Base-by-base conservation (phyloP, 192 early-diverging fungal species). In the Coemansia asiatica region DNA sequence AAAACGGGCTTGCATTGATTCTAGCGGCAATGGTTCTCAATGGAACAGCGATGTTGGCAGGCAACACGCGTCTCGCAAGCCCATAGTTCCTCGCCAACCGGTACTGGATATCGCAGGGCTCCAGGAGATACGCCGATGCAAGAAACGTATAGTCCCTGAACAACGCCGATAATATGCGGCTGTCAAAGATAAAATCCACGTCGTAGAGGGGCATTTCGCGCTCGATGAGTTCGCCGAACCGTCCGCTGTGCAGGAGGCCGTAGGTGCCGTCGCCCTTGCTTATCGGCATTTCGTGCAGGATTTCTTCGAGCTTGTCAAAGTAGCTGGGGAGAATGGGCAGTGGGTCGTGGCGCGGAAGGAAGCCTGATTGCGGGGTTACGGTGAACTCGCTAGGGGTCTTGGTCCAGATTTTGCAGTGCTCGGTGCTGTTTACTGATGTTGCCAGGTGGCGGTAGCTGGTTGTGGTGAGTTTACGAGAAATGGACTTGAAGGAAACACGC, bases 71-170 rank as follows among this genome's bases (percentile, higher is more conserved):
- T 10, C 94, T 80, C 9, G 89, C 94, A 29, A 94, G 79, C 3
- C 94, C 93, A 74, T 94, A 94, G 23, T 90, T 86, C 5, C 87
- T 84, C 0, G 78, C 85, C 61, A 87, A 72, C 46, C 90, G 79
- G 75, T 84, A 89, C 73, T 88, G 75, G 40, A 94, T 83, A 72
- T 96, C 93, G 65, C 92, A 94, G 27, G 94, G 94, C 72, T 95
- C 94, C 26, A 95, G 79, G 16, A 95, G 77, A 67, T 95, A 95
- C 15, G 94, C 90, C 1, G 91, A 93, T 5, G 92, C 91, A 26
- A 90, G 81, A 63, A 94, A 92, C 12, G 92, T 91, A 66, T 92
- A 93, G 78, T 95, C 94, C 33, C 94, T 85, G 84, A 90, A 94
- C 19, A 95, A 76, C 7, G 91, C 92, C 63, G 67, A 64, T 25